These are phyloP conservation scores for Albugo laibachii DNA, from an alignment of 352 stramenopile genomes.

Conservation along the genomic window DNA sequence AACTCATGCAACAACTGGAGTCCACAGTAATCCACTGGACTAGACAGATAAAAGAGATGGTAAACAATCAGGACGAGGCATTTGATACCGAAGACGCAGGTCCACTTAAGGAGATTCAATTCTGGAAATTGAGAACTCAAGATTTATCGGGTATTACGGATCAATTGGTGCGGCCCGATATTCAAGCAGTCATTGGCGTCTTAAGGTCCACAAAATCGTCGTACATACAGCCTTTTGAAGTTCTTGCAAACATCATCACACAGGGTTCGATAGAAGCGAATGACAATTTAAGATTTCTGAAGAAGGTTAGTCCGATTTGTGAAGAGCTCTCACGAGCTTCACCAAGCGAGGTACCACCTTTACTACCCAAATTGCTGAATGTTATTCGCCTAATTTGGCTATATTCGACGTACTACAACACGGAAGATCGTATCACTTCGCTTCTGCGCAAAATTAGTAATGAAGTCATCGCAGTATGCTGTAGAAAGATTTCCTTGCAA, in stretches of 20 bases:
- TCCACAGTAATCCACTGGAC: constrained; percentile 94
- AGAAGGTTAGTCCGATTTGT: constrained; percentile 81
- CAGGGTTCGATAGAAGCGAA: constrained; percentile 82
- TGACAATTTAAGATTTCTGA: constrained; percentile 89
- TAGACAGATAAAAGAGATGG: constrained; percentile 92
- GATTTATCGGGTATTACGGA: constrained; percentile 87
- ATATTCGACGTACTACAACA: constrained; percentile 89
- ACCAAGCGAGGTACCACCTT: constrained; percentile 73
- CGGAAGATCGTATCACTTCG: constrained; percentile 82
- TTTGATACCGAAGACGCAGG: constrained; percentile 80
- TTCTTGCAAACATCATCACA: constrained; percentile 84
- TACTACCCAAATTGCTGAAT: constrained; percentile 83
- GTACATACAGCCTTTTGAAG: constrained; percentile 86
- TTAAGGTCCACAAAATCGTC: constrained; percentile 79
- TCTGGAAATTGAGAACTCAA: constrained; percentile 84
- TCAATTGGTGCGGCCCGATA: constrained; percentile 79
- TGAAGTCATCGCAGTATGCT: constrained; percentile 85
- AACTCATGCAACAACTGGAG: constrained; percentile 90
- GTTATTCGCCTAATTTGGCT: constrained; percentile 90
- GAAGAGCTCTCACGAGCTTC: constrained; percentile 71
- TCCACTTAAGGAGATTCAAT: constrained; percentile 90
- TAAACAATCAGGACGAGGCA: constrained; percentile 89
- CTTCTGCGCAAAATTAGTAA: constrained; percentile 89
- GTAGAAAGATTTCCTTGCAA: constrained; percentile 66
- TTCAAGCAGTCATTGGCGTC: constrained; percentile 82